Evolutionary conservation across 345 rosid species (phyloP).

Genomic region (Salix arbutifolia): DNA sequence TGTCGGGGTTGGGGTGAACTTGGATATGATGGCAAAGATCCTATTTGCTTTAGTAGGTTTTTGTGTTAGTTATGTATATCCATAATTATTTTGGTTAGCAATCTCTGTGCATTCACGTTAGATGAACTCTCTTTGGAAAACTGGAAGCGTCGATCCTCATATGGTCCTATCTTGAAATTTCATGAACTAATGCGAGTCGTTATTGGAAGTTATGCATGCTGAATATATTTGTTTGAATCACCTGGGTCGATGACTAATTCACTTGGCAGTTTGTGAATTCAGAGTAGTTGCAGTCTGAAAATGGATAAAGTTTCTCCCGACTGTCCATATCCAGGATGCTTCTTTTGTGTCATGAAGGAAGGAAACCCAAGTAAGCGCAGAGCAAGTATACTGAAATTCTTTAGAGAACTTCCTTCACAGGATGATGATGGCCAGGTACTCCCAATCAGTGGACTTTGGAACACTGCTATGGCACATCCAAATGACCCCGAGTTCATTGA

Average conservation of each 20-base stretch:
- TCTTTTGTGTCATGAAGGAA: constrained; percentile 99
- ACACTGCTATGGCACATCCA: constrained; percentile 99
- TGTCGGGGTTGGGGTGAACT: neutral
- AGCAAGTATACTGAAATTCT: constrained; percentile 84
- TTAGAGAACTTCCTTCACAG: constrained; percentile 88
- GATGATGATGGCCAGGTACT: constrained; percentile 98
- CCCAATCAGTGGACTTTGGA: constrained; percentile 98
- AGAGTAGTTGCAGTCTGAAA: neutral
- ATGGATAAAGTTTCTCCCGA: constrained; percentile 85
- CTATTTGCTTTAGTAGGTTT: neutral
- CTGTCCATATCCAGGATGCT: constrained; percentile 99
- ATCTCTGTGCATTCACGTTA: neutral
- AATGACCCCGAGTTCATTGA: constrained; percentile 95
- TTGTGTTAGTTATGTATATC: neutral
- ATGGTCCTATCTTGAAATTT: neutral
- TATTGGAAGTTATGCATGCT: neutral
- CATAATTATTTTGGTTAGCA: neutral
- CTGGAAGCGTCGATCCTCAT: neutral
- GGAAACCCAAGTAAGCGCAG: constrained; percentile 94
- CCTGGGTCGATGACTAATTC: neutral
- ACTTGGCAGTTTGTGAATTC: constrained; percentile 13
- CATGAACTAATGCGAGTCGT: neutral
- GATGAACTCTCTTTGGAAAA: neutral
- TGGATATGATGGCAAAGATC: neutral
- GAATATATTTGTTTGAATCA: constrained; percentile 1